Percentiles rank a stretch among this genome's conserved stretches.
These are phyloP conservation scores for Globisporangium ultimum DNA, from an alignment of 352 stramenopile genomes.

Conservation along the genomic window DNA sequence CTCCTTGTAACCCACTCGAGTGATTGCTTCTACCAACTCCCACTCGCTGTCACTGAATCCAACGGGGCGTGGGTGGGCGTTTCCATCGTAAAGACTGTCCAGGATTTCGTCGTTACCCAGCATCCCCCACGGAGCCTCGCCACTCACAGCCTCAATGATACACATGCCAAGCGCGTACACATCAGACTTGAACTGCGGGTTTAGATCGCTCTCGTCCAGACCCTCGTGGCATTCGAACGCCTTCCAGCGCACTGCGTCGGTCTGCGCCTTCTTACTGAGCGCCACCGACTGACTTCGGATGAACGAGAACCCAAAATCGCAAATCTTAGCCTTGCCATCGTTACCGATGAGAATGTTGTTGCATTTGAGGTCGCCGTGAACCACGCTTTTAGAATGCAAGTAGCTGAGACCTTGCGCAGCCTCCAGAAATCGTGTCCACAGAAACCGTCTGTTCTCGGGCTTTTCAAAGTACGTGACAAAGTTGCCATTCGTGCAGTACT, in stretches of 20 bases:
- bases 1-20: too few relatives aligned
- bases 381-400: constrained; percentile 46
- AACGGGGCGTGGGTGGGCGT: too few relatives aligned
- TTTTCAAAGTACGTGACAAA: not conserved
- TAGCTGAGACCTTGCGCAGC: constrained; percentile 42
- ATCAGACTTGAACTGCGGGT: constrained; percentile 6
- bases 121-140: not conserved
- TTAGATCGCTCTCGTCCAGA: constrained; percentile 5
- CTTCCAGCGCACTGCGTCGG: constrained; percentile 31
- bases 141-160: constrained; percentile 3
- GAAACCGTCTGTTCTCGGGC: not conserved
- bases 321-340: constrained; percentile 29
- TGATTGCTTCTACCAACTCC: too few relatives aligned
- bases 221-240: constrained; percentile 18
- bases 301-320: constrained; percentile 34
- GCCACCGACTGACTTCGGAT: constrained; percentile 21
- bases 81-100: not conserved
- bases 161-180: constrained; percentile 5
- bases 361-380: constrained; percentile 87
- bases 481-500: not conserved
- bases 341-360: constrained; percentile 77
- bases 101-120: not conserved
- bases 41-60: too few relatives aligned
- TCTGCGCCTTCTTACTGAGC: constrained; percentile 18
- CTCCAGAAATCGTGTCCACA: constrained; percentile 27